Base-by-base conservation (phyloP, 495 filamentous ascomycete genomes). In the Hypoxylon intermedium region DNA sequence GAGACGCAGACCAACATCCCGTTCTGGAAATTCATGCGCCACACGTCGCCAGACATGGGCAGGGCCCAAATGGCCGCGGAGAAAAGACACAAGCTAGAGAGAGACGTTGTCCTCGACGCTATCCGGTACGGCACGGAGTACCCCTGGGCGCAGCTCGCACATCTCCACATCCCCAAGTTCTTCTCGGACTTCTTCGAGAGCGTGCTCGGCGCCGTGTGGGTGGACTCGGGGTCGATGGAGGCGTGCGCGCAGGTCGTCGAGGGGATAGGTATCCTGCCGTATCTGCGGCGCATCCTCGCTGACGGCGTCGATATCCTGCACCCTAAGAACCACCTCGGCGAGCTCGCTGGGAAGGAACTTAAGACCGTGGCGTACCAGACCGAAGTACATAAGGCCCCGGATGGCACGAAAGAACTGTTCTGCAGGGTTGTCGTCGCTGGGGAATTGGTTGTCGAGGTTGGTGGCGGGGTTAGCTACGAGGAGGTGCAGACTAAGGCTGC, bases 151-250 rank as follows among this genome's bases (percentile, higher is more conserved):
- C 65, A 80, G 0, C 84, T 98, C 15, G 73, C 83, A 0, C 75
- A 80, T 0, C 79, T 96, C 1, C 77, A 83, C 24, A 78, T 88
- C 1, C 85, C 85, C 19, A 98, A 97, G 61, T 90, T 90, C 78
- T 87, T 90, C 74, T 94, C 89, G 0, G 93, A 98, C 67, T 76
- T 97, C 7, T 76, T 97, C 33, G 94, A 98, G 78, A 83, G 80
- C 44, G 58, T 93, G 1, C 71, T 97, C 1, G 94, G 91, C 0
- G 94, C 93, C 0, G 83, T 97, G 0, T 98, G 88, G 76, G 77
- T 96, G 45, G 94, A 97, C 68, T 89, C 86, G 0, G 89, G 89
- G 11, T 74, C 83, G 3, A 64, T 93, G 19, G 74, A 70, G 0
- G 71, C 55, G 0, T 92, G 89, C 57, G 72, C 75, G 20, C 53